Evolutionary conservation across 257 asterid genomes (phyloP).

Genomic region (Coffea canephora): DNA sequence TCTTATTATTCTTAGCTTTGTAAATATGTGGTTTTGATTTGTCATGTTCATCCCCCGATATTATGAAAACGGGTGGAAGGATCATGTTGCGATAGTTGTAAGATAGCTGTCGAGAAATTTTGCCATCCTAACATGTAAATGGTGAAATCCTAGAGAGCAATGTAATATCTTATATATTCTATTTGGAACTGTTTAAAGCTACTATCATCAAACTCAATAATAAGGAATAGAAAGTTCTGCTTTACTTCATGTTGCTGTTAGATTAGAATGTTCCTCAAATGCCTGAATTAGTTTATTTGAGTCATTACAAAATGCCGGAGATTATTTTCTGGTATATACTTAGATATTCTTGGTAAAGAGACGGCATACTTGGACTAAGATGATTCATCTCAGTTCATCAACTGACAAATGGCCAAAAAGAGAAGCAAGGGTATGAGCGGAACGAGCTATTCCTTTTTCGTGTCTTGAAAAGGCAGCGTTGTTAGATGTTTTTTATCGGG

Average conservation of each 20-base stretch:
- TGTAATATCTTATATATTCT: not conserved
- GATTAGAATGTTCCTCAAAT: not conserved
- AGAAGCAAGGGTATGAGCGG: too few relatives aligned
- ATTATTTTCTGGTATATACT: too few relatives aligned
- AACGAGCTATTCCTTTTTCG: too few relatives aligned
- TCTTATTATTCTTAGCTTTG: constrained; percentile 9
- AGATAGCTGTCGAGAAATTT: constrained; percentile 16
- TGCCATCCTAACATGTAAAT: constrained; percentile 14
- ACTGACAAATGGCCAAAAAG: too few relatives aligned
- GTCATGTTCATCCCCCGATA: constrained; percentile 10
- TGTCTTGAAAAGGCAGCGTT: too few relatives aligned
- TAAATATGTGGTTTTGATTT: constrained; percentile 12
- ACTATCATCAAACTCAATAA: not conserved
- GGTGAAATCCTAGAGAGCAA: not conserved
- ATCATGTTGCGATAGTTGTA: constrained; percentile 18
- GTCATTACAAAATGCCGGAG: too few relatives aligned
- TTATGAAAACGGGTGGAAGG: constrained; percentile 5
- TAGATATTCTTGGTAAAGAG: too few relatives aligned
- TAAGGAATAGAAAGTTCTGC: not conserved
- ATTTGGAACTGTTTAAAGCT: not conserved
- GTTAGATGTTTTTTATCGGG: too few relatives aligned
- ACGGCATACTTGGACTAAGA: too few relatives aligned
- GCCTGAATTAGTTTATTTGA: not conserved
- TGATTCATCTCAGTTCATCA: too few relatives aligned
- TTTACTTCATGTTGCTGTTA: not conserved